Evolutionary conservation across 1,139 yeast species (phyloP).

Genomic region (Scheffersomyces titani): DNA sequence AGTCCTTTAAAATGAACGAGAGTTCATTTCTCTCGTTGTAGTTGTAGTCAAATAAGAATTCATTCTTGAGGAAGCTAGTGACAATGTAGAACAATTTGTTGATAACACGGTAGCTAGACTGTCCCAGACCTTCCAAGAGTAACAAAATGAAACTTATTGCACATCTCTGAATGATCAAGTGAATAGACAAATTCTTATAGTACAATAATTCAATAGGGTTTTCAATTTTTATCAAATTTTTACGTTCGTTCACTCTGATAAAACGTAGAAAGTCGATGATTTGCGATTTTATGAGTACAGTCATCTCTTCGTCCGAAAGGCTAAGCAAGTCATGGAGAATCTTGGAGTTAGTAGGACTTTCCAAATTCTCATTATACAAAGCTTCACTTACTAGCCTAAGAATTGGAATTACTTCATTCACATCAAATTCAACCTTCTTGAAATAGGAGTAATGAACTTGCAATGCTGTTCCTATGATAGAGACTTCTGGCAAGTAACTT

Average conservation of each 20-base stretch:
- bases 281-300: constrained; percentile 26
- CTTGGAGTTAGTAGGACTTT: constrained; percentile 21
- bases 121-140: constrained; percentile 12
- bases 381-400: constrained; percentile 24
- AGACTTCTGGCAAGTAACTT: constrained; percentile 38
- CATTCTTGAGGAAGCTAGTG: constrained; percentile 44
- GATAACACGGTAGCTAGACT: constrained; percentile 21
- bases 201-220: constrained; percentile 45
- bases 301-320: constrained; percentile 14
- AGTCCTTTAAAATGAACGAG: constrained; percentile 30
- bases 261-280: constrained; percentile 36
- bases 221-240: constrained; percentile 28
- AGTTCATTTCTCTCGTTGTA: constrained; percentile 32
- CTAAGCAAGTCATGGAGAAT: constrained; percentile 15
- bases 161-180: constrained; percentile 40
- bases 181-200: constrained; percentile 46
- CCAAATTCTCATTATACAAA: constrained; percentile 22
- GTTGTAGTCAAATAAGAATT: constrained; percentile 48
- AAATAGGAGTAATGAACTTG: constrained; percentile 32
- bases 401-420: constrained; percentile 31
- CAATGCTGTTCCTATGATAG: constrained; percentile 40
- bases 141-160: constrained; percentile 34
- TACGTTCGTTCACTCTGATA: constrained; percentile 31
- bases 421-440: constrained; percentile 18
- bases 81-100: constrained; percentile 34